phyloP scores from a whole-genome alignment of 2,329 filamentous ascomycete species.

The Monosporascus sp. region DNA sequence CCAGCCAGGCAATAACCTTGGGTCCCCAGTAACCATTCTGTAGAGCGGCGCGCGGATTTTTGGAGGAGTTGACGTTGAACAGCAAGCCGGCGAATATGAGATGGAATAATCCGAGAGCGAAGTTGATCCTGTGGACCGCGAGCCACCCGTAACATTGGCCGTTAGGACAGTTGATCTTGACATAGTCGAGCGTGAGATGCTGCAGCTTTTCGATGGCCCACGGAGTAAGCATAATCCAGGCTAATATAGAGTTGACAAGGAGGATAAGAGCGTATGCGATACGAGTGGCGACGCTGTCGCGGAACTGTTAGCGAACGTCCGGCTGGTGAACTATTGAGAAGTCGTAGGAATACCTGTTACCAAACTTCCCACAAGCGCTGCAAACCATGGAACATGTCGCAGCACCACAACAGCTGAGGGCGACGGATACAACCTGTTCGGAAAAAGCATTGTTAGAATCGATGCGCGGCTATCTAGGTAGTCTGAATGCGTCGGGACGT shows the following conservation, averaged over 20 bases:
- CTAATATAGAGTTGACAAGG: conserved; percentile 91
- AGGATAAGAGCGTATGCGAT: conserved; percentile 95
- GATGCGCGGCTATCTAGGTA: conserved; percentile 1
- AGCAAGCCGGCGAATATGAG: conserved; percentile 78
- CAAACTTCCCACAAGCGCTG: conserved; percentile 92
- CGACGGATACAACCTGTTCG: conserved; percentile 66
- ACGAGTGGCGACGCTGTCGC: conserved; percentile 79
- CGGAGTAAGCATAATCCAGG: conserved; percentile 98
- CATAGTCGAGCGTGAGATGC: conserved; percentile 87
- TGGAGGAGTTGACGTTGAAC: conserved; percentile 80
- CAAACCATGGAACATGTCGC: conserved; percentile 95
- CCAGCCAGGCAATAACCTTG: conserved; percentile 86
- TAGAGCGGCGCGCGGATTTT: conserved; percentile 77
- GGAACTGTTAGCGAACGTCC: conserved; percentile 8
- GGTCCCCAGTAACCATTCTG: conserved; percentile 99
- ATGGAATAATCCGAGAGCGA: conserved; percentile 92
- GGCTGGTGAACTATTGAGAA: not conserved
- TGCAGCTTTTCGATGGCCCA: conserved; percentile 97
- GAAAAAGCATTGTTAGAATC: conserved; percentile 10
- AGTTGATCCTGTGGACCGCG: conserved; percentile 96
- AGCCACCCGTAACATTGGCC: conserved; percentile 93
- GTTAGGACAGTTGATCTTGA: conserved; percentile 88
- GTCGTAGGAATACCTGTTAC: conserved; percentile 66
- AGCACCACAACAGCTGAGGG: conserved; percentile 89
- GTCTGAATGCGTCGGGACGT: conserved; percentile 34